Percentiles rank a stretch among this genome's conserved stretches.
Evolutionary conservation across 257 asterid genomes (phyloP).

Genomic region (Salvia hispanica): DNA sequence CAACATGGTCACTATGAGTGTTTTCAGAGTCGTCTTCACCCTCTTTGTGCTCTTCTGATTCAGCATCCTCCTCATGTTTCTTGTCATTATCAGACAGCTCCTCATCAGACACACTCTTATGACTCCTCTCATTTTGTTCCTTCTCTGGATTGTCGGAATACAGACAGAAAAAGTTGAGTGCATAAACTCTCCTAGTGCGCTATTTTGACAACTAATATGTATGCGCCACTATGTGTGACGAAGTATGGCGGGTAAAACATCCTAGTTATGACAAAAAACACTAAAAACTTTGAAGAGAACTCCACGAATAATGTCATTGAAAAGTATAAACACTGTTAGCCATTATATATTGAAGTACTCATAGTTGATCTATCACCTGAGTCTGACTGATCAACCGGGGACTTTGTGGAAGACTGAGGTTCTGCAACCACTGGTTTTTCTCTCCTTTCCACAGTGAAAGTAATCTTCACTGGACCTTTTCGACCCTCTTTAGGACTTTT

Average conservation of each 20-base stretch:
- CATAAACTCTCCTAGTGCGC: neutral
- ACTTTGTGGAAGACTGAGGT: slow-evolving; percentile 40
- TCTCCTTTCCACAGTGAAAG: slow-evolving; percentile 48
- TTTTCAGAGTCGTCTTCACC: slow-evolving; percentile 55
- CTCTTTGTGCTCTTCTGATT: slow-evolving; percentile 51
- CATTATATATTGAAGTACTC: slow-evolving; percentile 9
- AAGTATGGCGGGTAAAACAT: neutral
- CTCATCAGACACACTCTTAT: slow-evolving; percentile 39
- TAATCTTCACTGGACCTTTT: slow-evolving; percentile 44
- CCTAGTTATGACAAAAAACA: neutral
- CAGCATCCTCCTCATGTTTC: slow-evolving; percentile 45
- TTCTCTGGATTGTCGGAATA: slow-evolving; percentile 39
- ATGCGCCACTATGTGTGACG: neutral
- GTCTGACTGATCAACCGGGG: slow-evolving; percentile 42
- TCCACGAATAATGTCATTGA: neutral
- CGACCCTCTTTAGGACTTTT: slow-evolving; percentile 54
- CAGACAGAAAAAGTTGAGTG: slow-evolving; percentile 15
- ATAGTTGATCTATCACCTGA: slow-evolving; percentile 50
- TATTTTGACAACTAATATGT: neutral
- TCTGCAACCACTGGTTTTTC: slow-evolving; percentile 41
- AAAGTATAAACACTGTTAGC: neutral
- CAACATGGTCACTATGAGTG: slow-evolving; percentile 45
- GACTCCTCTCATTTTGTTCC: slow-evolving; percentile 38
- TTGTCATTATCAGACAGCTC: slow-evolving; percentile 46
- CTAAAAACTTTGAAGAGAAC: slow-evolving; percentile 9